phyloP scores from a whole-genome alignment of 1,139 yeast genomes.

The Suhomyces guaymorum region DNA sequence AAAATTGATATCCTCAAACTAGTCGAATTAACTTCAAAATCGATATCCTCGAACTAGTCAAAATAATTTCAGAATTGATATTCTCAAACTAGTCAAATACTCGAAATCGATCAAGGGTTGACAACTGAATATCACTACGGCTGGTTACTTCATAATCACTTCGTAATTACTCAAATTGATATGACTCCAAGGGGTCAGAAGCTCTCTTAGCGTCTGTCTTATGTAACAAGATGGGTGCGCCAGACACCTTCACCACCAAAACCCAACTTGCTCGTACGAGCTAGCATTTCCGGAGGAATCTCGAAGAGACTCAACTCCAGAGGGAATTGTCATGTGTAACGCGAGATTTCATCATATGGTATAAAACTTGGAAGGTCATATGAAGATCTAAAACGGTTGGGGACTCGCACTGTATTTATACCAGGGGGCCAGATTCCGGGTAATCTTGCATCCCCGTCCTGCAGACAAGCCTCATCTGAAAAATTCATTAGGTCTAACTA shows the following conservation, averaged over 20 bases:
- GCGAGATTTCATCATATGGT: conserved; percentile 64
- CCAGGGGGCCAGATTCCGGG: conserved; percentile 20
- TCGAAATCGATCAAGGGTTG: too few relatives aligned
- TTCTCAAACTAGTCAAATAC: too few relatives aligned
- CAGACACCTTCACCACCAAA: conserved; percentile 59
- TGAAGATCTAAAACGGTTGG: conserved; percentile 25
- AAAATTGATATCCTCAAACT: too few relatives aligned
- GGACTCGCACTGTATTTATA: conserved; percentile 21
- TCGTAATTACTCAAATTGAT: neutral
- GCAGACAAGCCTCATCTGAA: conserved; percentile 10
- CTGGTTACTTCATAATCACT: neutral
- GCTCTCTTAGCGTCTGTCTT: conserved; percentile 47
- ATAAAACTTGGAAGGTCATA: conserved; percentile 60
- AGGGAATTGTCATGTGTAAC: conserved; percentile 53
- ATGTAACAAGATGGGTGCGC: conserved; percentile 65
- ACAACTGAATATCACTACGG: too few relatives aligned
- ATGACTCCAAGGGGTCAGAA: conserved; percentile 38
- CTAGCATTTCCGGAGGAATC: conserved; percentile 42
- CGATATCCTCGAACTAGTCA: too few relatives aligned
- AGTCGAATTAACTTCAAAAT: too few relatives aligned
- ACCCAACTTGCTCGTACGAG: conserved; percentile 48
- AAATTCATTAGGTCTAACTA: too few relatives aligned
- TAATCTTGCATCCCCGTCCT: conserved; percentile 12
- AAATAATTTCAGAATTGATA: too few relatives aligned
- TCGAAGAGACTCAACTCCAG: conserved; percentile 40